Conservation (phyloP, 495 filamentous ascomycete species). For the Penicillium pancosmium region DNA sequence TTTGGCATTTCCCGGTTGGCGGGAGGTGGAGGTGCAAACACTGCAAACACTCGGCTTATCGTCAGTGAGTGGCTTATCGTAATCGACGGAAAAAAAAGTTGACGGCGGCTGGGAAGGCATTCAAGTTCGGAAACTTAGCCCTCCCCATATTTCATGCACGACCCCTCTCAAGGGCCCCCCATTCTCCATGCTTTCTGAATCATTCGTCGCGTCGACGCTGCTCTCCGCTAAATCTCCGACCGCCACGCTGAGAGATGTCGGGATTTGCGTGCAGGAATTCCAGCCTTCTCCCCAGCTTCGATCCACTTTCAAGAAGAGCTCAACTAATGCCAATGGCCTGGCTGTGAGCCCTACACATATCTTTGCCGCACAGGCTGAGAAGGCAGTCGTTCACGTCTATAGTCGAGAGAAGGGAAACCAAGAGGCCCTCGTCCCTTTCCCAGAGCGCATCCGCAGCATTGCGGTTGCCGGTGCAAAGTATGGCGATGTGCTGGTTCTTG, state of each 20-base stretch:
- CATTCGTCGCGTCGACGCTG: constrained; percentile 74
- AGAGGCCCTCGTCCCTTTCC: constrained; percentile 83
- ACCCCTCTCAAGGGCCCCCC: constrained; percentile 9
- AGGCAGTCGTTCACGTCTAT: constrained; percentile 91
- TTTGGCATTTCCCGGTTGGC: constrained; percentile 9
- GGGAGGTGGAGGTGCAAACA: constrained; percentile 33
- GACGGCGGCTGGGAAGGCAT: constrained; percentile 15
- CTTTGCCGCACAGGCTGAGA: constrained; percentile 87
- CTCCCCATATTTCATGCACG: constrained; percentile 25
- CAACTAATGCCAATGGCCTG: constrained; percentile 73
- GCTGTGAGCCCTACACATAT: constrained; percentile 83
- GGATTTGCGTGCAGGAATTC: constrained; percentile 81
- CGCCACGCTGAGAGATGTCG: constrained; percentile 71
- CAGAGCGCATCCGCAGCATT: constrained; percentile 78
- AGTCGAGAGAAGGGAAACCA: constrained; percentile 79
- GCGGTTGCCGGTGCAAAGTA: constrained; percentile 59
- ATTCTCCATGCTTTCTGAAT: constrained; percentile 75
- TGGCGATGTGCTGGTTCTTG: constrained; percentile 73
- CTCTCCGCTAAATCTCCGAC: constrained; percentile 65
- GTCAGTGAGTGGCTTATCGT: constrained; percentile 24
- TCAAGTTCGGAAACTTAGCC: constrained; percentile 6
- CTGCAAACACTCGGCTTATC: constrained; percentile 44
- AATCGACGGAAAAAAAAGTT: constrained; percentile 36
- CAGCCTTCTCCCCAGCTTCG: constrained; percentile 72
- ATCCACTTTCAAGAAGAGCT: constrained; percentile 90